phyloP scores from a whole-genome alignment of 192 early-diverging fungal species.

The Coemansia sp. region DNA sequence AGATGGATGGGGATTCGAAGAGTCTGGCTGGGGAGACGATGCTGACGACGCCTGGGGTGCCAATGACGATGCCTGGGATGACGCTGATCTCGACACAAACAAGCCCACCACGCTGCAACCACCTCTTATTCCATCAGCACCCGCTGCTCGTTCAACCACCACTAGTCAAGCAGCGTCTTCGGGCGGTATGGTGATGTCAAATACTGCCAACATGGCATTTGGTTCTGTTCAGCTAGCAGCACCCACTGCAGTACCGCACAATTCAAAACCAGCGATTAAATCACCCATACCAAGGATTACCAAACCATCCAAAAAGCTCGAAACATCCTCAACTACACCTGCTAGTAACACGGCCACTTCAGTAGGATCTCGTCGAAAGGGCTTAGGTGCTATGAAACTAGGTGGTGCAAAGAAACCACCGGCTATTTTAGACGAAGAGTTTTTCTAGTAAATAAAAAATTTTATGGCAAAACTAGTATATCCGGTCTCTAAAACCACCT shows the following conservation, averaged over 20 bases:
- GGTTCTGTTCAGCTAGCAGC: background rate
- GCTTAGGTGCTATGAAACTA: conserved; percentile 45
- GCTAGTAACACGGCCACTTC: too few species aligned
- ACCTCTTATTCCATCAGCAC: too few species aligned
- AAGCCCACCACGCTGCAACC: too few species aligned
- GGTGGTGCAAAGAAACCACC: conserved; percentile 25
- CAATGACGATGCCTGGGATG: conserved; percentile 22
- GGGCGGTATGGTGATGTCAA: conserved; percentile 21
- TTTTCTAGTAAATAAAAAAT: too few species aligned
- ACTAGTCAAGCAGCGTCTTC: background rate
- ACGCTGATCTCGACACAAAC: too few species aligned
- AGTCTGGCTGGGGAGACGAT: conserved; percentile 10
- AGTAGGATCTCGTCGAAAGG: conserved; percentile 38
- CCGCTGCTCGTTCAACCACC: background rate
- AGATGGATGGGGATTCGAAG: conserved; percentile 37
- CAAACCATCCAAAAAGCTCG: too few species aligned
- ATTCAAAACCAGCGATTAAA: conserved; percentile 8
- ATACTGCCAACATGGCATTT: background rate
- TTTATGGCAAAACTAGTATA: too few species aligned
- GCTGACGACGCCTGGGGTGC: conserved; percentile 9
- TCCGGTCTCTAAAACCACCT: too few species aligned
- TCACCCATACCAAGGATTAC: background rate
- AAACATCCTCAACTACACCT: too few species aligned
- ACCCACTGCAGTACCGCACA: conserved; percentile 10
- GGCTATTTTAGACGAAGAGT: conserved; percentile 8